Base-by-base conservation (phyloP, 805 yeast genomes). In the Pichia sporocuriosa region DNA sequence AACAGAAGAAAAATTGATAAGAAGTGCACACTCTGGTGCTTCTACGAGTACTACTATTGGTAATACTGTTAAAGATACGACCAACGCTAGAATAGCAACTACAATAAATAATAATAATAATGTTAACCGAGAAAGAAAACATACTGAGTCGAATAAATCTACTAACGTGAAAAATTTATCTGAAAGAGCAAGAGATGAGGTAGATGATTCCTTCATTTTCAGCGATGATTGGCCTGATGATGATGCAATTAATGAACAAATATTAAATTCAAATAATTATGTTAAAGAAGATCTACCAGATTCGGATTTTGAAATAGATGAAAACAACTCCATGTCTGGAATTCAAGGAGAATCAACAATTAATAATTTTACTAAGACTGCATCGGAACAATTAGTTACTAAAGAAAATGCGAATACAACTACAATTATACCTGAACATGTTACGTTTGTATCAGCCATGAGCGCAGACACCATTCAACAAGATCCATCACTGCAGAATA, bases 381-480 rank as follows among this genome's bases (percentile, higher is more conserved):
- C n/a, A n/a, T 12, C 12, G 2, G 13, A 24, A 13, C 10, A 22
- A 15, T 6, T 11, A 24, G 20, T 20, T 2, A 15, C 24, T 10
- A 15, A 22, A 11, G 12, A 19, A 2, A 20, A 24, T 38, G 30
- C 45, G 10, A 37, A 41, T 21, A 43, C 55, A 15, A 48, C 43
- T 8, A 35, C 40, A 5, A 29, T 32, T 2, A 53, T 59, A 26
- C 64, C 64, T 1, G 47, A 50, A 20, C 52, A 44, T 8, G 61
- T 59, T 16, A 48, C 54, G 16, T 81, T 81, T 62, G 81, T 79
- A 30, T 73, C 79, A 40, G 86, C 88, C 2, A 75, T 74, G 49
- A 75, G 73, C 9, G 88, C 88, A 0, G 74, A 73, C 27, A 63
- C 70, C 9, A 59, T 81, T 8, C 80, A 73, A 47, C 65, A 66